Evolutionary conservation across 139 green algal species (phyloP), one percentile per base, ranked within the genome.

Genomic region (Diplosphaera chodatii): DNA sequence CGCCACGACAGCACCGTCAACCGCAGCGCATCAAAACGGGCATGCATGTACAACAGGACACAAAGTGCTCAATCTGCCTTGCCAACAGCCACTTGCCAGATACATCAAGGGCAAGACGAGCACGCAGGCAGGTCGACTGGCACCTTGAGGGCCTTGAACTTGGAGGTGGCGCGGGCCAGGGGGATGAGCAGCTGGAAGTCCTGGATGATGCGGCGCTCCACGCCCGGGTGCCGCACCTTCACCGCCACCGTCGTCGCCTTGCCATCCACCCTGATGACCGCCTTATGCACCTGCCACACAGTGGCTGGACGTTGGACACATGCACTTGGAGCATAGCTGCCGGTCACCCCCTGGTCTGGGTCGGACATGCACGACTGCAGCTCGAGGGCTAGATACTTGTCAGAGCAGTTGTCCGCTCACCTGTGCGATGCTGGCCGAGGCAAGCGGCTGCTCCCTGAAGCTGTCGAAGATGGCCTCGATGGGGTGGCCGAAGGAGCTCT

Each of bases 361-460:
- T n/a, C n/a, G n/a, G n/a, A n/a, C n/a, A n/a, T n/a, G n/a, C n/a
- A n/a, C n/a, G n/a, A n/a, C n/a, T n/a, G n/a, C n/a, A n/a, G n/a
- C n/a, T n/a, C n/a, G n/a, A n/a, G n/a, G 37, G 10, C 10, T 6
- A 6, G 37, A 10, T 48, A 48, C 10, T n/a, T 48, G 10, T 21
- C 10, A n/a, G 16, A n/a, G 13, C 22, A 59, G 48, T n/a, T 59
- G 16, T 23, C 48, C 16, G 18, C 73, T 32, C 31, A 91, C 86
- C 88, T 99, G 95, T 20, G 93, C 95, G 27, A 99, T 96, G 81
- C 86, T 96, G 55, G 94, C 95, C 22, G 79, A 91, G 4, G 95
- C 95, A 13, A 99, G 69, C 0, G 95, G 88, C 56, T 84, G 68
- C 16, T 84, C 56, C 31, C 97, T 89, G 55, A 99, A 96, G 22